Evolutionary conservation across 257 asterid species (phyloP).

Genomic region (Eucommia ulmoides): DNA sequence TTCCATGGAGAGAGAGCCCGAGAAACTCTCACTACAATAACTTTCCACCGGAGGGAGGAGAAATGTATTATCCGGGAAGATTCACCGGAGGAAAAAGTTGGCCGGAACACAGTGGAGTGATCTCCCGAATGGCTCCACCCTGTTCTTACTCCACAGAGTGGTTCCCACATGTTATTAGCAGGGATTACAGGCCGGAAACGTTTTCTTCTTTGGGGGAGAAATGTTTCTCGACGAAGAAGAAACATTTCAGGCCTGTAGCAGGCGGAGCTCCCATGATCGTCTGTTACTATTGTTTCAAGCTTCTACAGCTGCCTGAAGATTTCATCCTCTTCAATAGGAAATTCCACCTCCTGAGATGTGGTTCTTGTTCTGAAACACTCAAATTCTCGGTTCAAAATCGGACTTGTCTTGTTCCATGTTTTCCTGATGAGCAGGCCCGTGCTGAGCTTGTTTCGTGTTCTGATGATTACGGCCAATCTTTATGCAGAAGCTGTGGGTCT

Average conservation of each 20-base stretch:
- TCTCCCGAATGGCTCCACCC: constrained; percentile 41
- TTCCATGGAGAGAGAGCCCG: constrained; percentile 11
- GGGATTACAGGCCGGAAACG: constrained; percentile 17
- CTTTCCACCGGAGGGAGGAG: constrained; percentile 20
- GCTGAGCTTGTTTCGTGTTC: constrained; percentile 42
- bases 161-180: constrained; percentile 12
- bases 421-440: constrained; percentile 19
- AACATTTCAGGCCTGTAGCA: constrained; percentile 53
- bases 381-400: constrained; percentile 44
- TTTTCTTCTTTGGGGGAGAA: constrained; percentile 30
- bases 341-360: constrained; percentile 61
- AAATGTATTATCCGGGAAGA: constrained; percentile 19
- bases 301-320: constrained; percentile 72
- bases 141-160: constrained; percentile 22
- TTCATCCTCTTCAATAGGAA: constrained; percentile 45
- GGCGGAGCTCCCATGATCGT: constrained; percentile 72
- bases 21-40: constrained; percentile 18
- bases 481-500: constrained; percentile 32
- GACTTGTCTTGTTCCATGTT: constrained; percentile 40
- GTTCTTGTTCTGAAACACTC: constrained; percentile 42
- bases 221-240: constrained; percentile 21
- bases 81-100: constrained; percentile 13
- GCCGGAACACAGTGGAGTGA: constrained; percentile 20
- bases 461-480: constrained; percentile 46
- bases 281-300: constrained; percentile 57